A percentile compares a stretch with the other conserved stretches of the same genome.
These are phyloP conservation scores for Eustoma russellianum DNA, from an alignment of 257 asterid species.

Conservation along the genomic window DNA sequence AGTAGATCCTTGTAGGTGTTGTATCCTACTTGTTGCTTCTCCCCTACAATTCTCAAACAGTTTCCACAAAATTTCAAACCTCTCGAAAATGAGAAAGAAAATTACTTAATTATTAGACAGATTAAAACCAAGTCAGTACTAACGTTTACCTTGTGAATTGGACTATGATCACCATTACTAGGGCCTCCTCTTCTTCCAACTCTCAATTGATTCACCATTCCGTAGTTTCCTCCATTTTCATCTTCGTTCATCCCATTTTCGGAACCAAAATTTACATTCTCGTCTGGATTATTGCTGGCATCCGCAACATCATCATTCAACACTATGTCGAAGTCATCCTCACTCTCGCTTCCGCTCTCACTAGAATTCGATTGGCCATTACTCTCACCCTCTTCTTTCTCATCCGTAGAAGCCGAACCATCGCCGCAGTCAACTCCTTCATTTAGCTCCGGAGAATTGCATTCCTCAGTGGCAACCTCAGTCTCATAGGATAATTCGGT, in stretches of 20 bases:
- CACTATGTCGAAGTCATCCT: conserved; percentile 30
- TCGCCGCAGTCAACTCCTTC: background rate
- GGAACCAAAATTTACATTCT: conserved; percentile 1
- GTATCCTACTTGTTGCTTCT: too few species aligned
- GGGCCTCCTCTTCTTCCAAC: conserved; percentile 5
- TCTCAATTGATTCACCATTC: background rate
- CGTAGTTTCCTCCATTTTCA: background rate
- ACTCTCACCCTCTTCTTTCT: conserved; percentile 1
- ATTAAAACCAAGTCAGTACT: background rate
- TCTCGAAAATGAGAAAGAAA: background rate
- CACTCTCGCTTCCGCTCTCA: conserved; percentile 20
- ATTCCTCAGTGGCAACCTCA: conserved; percentile 7
- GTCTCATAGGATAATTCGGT: conserved; percentile 10
- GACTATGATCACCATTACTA: conserved; percentile 3
- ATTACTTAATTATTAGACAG: too few species aligned
- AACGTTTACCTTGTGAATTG: conserved; percentile 14
- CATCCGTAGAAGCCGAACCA: conserved; percentile 11
- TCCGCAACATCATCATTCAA: conserved; percentile 23
- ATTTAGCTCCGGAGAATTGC: conserved; percentile 5
- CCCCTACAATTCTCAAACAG: too few species aligned
- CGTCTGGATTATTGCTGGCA: conserved; percentile 5
- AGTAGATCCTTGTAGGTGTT: too few species aligned
- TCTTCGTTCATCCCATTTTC: conserved; percentile 1
- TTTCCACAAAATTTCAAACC: too few species aligned
- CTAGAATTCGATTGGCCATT: conserved; percentile 6